These are phyloP conservation scores for Murraya koenigii DNA, from an alignment of 345 rosid genomes.

Conservation along the genomic window DNA sequence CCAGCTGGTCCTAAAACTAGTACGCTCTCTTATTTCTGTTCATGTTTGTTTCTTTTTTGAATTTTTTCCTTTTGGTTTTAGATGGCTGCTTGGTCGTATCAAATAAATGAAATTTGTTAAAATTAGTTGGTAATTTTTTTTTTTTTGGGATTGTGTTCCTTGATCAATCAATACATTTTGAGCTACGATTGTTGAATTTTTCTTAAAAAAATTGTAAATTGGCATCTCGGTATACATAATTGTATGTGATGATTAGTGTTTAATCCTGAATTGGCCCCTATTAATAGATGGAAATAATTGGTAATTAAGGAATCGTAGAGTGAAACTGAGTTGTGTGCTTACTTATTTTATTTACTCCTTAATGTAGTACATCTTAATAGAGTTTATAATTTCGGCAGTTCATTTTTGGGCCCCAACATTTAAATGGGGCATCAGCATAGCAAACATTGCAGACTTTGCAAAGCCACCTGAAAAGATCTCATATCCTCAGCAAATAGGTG, in stretches of 20 bases:
- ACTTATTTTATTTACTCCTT: background rate
- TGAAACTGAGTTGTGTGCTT: background rate
- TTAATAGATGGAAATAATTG: background rate
- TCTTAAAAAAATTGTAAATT: background rate
- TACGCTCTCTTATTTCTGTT: conserved; percentile 6
- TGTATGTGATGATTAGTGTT: background rate
- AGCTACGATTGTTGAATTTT: background rate
- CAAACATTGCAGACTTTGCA: conserved; percentile 48
- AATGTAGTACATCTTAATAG: background rate
- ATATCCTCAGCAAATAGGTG: conserved; percentile 48
- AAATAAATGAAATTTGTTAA: background rate
- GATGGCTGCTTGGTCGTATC: background rate
- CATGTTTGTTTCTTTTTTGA: background rate
- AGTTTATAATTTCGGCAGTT: conserved; percentile 10
- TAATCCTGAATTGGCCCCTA: background rate
- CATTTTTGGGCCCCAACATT: conserved; percentile 60
- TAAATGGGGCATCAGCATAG: conserved; percentile 52
- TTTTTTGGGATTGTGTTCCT: background rate
- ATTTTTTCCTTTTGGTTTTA: background rate
- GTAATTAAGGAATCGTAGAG: too few relatives aligned
- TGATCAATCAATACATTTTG: background rate
- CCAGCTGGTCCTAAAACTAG: conserved; percentile 54
- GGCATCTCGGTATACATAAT: background rate
- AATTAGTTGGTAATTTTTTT: too few relatives aligned
- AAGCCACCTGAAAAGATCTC: conserved; percentile 53